Base-by-base conservation (phyloP, 345 rosid genomes). In the Arabis alpina region DNA sequence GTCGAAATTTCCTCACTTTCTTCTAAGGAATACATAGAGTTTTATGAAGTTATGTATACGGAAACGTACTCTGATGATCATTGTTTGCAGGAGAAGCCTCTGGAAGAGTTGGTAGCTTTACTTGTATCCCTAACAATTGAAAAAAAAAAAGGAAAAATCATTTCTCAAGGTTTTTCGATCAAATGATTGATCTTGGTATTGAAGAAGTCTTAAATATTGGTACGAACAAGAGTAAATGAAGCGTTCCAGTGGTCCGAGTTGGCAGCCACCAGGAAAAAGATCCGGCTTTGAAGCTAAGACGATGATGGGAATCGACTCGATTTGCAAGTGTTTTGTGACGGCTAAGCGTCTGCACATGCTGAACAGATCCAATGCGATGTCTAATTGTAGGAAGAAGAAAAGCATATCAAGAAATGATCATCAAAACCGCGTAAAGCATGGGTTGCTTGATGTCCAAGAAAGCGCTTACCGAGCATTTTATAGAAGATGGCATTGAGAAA, bases 271-370 rank as follows among this genome's bases (percentile, higher is more conserved):
- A 6, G 74, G 79, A 8, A 68, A 75, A 39, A 75, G 70, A 54
- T 75, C 79, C 1, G 79, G 74, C 45, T 75, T 75, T 39, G 79
- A 75, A 75, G 79, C 79, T 48, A 75, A 54, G 60, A 75, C 79
- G 3, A 75, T 75, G 47, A 75, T 75, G 6, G 79, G 79, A 19
- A 75, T 68, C 1, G 79, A 75, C 60, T 75, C 70, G 15, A 75
- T 75, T 32, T 54, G 61, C 56, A 14, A n/a, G 16, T 75, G 79
- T 75, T 75, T 75, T 48, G 78, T 75, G 45, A 75, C 70, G 24
- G 79, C 79, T 14, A 75, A 62, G 41, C 79, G 79, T 69, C 53
- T 54, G 27, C 61, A 23, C 15, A 70, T 57, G 28, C 64, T 23
- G 67, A 76, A 65, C 51, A 76, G 28, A 57, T 76, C 75, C 80